Conservation (phyloP, 2,329 filamentous ascomycete genomes). For the Lecanicillium sp. region DNA sequence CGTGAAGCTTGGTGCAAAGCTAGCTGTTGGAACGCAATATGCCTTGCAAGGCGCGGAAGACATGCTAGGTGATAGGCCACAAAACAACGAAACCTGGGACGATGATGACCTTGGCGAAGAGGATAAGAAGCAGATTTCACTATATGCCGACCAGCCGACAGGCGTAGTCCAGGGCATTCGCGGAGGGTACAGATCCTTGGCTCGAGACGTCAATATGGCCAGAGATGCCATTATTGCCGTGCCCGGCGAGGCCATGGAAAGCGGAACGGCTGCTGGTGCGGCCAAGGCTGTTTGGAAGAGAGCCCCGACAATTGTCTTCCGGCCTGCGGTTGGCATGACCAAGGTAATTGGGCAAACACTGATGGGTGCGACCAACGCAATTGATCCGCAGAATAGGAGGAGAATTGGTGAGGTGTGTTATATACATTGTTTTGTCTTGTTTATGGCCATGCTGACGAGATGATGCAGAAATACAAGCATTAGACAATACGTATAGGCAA, state of each 20-base stretch:
- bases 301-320: conserved; percentile 86
- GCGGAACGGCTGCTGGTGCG: conserved; percentile 69
- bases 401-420: conserved; percentile 77
- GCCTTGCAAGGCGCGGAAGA: conserved; percentile 82
- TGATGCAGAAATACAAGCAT: conserved; percentile 9
- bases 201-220: conserved; percentile 79
- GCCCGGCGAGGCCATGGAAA: conserved; percentile 84
- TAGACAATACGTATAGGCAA: too few species aligned
- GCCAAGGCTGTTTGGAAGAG: conserved; percentile 69
- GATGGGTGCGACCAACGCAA: conserved; percentile 82
- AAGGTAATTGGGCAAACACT: conserved; percentile 84
- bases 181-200: conserved; percentile 73
- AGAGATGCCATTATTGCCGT: conserved; percentile 91
- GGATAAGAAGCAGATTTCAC: conserved; percentile 70
- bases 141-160: conserved; percentile 90
- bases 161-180: conserved; percentile 80
- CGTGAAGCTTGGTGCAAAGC: conserved; percentile 88
- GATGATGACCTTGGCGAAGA: conserved; percentile 58
- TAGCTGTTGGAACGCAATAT: conserved; percentile 92
- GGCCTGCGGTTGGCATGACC: conserved; percentile 82
- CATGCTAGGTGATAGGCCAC: conserved; percentile 48
- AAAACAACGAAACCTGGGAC: conserved; percentile 38
- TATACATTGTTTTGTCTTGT: neutral
- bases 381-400: conserved; percentile 75
- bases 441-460: conserved; percentile 1